A percentile compares a stretch with the other conserved stretches of the same genome.
Conservation (phyloP, 2,329 filamentous ascomycete species). For the Calonectria crousiana region DNA sequence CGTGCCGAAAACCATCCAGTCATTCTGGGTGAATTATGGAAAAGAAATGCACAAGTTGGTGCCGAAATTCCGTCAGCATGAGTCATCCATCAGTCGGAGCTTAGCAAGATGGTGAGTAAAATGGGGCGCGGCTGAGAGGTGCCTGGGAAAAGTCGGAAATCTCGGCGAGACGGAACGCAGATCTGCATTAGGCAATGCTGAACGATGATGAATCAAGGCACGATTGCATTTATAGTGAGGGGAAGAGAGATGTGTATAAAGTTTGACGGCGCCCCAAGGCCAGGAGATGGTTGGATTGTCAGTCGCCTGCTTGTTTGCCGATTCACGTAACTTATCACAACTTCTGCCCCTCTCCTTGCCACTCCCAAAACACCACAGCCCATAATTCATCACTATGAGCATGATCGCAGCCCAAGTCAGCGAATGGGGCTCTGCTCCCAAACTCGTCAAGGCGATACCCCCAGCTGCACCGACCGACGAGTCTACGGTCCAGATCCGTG, state of each 20-base stretch:
- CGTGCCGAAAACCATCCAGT: not conserved
- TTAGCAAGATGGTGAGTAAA: slow-evolving; percentile 3
- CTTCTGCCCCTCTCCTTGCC: not conserved
- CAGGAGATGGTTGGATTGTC: not conserved
- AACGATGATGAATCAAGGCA: slow-evolving; percentile 9
- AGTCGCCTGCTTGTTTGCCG: not conserved
- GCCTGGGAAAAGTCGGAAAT: slow-evolving; percentile 1
- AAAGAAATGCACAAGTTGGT: not conserved
- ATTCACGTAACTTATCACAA: not conserved
- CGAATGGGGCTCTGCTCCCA: slow-evolving; percentile 51
- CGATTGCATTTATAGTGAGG: not conserved
- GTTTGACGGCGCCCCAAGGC: not conserved
- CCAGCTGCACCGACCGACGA: slow-evolving; percentile 50
- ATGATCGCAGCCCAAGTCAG: slow-evolving; percentile 56
- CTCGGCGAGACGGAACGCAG: slow-evolving; percentile 4
- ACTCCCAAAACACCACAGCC: not conserved
- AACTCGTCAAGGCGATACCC: slow-evolving; percentile 46
- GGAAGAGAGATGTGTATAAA: not conserved
- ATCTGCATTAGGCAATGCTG: slow-evolving; percentile 12
- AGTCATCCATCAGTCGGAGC: slow-evolving; percentile 20
- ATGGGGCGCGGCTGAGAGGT: slow-evolving; percentile 13
- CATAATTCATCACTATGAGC: slow-evolving; percentile 33
- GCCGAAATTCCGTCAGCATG: slow-evolving; percentile 38
- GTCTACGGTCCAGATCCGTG: slow-evolving; percentile 60
- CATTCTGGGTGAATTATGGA: not conserved